A percentile compares a stretch with the other conserved stretches of the same genome.
These are phyloP conservation scores for Fraxinus latifolia DNA, from an alignment of 305 asterid species.

Conservation along the genomic window DNA sequence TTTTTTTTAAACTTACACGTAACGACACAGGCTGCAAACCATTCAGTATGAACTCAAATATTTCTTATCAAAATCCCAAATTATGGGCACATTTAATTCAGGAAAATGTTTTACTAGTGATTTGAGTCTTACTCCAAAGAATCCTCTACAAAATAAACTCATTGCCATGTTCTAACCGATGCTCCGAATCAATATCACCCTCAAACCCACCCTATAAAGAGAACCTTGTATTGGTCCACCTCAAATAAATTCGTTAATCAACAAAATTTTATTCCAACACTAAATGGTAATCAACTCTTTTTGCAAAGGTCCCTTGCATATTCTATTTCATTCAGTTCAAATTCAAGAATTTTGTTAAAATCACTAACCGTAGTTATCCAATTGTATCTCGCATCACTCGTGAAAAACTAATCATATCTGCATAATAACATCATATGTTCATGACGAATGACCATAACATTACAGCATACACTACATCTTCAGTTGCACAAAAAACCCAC, in stretches of 20 bases:
- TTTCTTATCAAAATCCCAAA: background rate
- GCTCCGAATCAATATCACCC: background rate
- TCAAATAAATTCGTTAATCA: background rate
- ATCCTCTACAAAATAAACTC: background rate
- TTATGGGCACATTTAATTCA: background rate
- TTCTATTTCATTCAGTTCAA: background rate
- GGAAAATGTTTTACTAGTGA: background rate
- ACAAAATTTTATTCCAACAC: background rate
- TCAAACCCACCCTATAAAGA: background rate
- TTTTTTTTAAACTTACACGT: background rate
- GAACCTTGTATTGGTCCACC: background rate
- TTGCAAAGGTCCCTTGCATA: background rate
- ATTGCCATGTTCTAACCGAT: background rate
- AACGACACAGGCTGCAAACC: background rate
- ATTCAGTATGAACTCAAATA: background rate
- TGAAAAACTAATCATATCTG: background rate
- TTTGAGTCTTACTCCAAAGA: background rate
- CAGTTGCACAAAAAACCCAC: background rate
- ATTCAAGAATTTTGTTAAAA: background rate
- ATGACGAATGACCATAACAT: background rate
- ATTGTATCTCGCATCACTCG: background rate
- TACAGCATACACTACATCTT: background rate
- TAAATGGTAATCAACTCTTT: background rate
- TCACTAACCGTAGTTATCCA: background rate
- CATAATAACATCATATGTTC: background rate